phyloP scores from a whole-genome alignment of 352 stramenopile genomes.

The Pythium vanterpoolii region DNA sequence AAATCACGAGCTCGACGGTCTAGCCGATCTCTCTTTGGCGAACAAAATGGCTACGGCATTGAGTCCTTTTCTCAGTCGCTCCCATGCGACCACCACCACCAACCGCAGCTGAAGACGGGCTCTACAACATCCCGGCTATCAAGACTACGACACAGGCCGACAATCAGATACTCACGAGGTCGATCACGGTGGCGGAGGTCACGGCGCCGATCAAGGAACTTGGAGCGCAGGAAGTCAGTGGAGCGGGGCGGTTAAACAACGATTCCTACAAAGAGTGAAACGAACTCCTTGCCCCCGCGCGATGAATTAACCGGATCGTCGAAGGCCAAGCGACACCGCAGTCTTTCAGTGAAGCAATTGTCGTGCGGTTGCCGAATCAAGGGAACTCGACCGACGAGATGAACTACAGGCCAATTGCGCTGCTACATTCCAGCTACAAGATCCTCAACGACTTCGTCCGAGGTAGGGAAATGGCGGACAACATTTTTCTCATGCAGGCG shows the following conservation, averaged over 20 bases:
- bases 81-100: background rate
- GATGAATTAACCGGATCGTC: background rate
- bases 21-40: background rate
- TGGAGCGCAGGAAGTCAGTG: background rate
- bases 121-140: background rate
- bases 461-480: background rate
- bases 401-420: conserved; percentile 24
- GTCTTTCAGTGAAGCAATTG: background rate
- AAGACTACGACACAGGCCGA: background rate
- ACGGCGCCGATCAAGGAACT: background rate
- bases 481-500: conserved; percentile 13
- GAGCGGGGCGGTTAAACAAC: background rate
- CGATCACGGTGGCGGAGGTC: background rate
- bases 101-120: background rate
- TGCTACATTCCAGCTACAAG: conserved; percentile 30
- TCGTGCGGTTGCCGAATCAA: conserved; percentile 24
- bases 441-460: conserved; percentile 26
- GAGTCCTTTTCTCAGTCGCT: background rate
- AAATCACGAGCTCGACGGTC: background rate
- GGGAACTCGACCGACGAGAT: conserved; percentile 16
- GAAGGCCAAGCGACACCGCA: background rate
- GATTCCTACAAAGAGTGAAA: background rate
- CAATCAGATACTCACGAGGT: background rate
- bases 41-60: background rate
- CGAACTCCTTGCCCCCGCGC: background rate